Evolutionary conservation across 768 basidiomycete species (phyloP), one percentile per base, ranked within the genome.

Genomic region (Gymnopilus junonius): DNA sequence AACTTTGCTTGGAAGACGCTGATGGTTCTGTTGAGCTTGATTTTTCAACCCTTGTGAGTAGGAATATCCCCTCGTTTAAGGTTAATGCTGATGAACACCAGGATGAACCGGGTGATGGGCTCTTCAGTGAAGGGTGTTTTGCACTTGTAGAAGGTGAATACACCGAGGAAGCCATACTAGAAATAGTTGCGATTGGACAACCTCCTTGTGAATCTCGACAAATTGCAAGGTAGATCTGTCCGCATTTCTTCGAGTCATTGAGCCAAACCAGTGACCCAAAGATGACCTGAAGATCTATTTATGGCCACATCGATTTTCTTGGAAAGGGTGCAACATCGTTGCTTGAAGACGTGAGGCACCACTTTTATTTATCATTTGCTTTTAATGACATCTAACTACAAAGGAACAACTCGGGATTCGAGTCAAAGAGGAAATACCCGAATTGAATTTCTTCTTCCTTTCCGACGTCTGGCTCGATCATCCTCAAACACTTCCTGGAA

Each of bases 391-490:
- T 40, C 27, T 46, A 55, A 3, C 29, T 32, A n/a, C 11, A 45
- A 66, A 93, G 92, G 79, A 83, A 27, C 83, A 89, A 73, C 86
- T 87, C 65, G 77, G 85, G 25, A 75, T 79, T 31, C 87, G 91
- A 14, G 77, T 93, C 46, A 82, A 82, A 60, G 84, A 87, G 67
- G 92, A 94, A 58, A 79, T 92, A 20, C 77, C 88, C 14, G 89
- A 95, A 58, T 80, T 94, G 34, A 85, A 93, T 55, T 95, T 98
- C 79, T 94, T 97, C 76, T 88, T 97, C 70, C 81, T 99, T 39
- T 99, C 97, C 0, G 97, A 99, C 74, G 89, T 99, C 2, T 96
- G 95, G 92, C 82, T 99, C 23, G 97, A 99, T 76, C 88, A 93
- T 65, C 89, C 94, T 0, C 85, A 89, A 61, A 95, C 94, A 1